Base-by-base conservation (phyloP, 495 filamentous ascomycete species). In the Neurospora sp. region DNA sequence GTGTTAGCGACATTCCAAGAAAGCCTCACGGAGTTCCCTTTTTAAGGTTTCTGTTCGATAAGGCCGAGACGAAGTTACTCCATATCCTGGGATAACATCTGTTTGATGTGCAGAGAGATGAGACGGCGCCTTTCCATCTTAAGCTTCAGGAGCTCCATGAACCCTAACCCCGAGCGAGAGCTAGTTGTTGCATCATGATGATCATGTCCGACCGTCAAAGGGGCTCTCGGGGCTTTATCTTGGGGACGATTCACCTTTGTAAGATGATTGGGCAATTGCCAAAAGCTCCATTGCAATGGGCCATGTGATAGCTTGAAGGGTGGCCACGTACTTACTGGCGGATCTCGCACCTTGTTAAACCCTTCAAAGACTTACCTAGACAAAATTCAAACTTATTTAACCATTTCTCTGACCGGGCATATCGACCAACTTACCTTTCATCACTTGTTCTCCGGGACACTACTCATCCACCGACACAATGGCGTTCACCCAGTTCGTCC, bases 381-480 rank as follows among this genome's bases (percentile, higher is more conserved):
- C 8, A 18, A 18, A 18, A 37, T 37, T 20, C 5, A 37, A 9
- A 5, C 27, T 69, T 31, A 9, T 11, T 23, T n/a, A 48, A 11
- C n/a, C 0, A 23, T 48, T 39, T 16, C 27, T 9, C 12, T 37
- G 20, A 14, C 62, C 0, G 16, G 23, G 7, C 12, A 14, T 9
- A 39, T 18, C 5, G 35, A 44, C 10, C 35, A 70, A 70, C 37
- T 38, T 20, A 18, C 16, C 66, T 5, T 14, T 9, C 14, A 20
- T 27, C 3, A 5, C 12, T 27, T 20, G n/a, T 44, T 70, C 31
- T 70, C 35, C 72, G 73, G 72, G 70, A 72, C 23, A 71, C 38
- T 8, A 73, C 37, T 59, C 69, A 38, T 27, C 74, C 72, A 74
- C 82, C 39, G 75, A 79, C 46, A 84, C 82, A n/a, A 85, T 80